A percentile compares a stretch with the other conserved stretches of the same genome.
phyloP scores from a whole-genome alignment of 306 rosid genomes.

The Clitoria ternatea region DNA sequence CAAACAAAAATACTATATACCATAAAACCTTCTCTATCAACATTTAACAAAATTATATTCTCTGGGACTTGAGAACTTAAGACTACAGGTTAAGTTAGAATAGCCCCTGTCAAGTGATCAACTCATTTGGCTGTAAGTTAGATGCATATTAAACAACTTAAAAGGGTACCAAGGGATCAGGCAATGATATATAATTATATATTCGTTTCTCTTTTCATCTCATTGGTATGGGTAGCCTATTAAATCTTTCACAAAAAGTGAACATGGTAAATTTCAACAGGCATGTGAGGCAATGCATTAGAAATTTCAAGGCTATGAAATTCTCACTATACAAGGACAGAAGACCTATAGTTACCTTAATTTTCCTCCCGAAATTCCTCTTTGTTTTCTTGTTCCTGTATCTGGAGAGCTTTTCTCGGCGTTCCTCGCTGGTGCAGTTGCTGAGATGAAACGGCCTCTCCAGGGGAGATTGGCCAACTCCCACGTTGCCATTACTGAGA shows the following conservation, averaged over 20 bases:
- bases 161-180: too few species aligned
- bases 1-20: too few species aligned
- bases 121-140: too few species aligned
- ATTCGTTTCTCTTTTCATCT: not conserved
- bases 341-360: constrained; percentile 55
- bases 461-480: constrained; percentile 43
- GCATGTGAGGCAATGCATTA: not conserved
- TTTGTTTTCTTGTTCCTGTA: constrained; percentile 83
- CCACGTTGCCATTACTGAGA: constrained; percentile 52
- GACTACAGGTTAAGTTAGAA: too few species aligned
- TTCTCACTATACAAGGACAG: not conserved
- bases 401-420: constrained; percentile 83
- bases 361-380: constrained; percentile 94
- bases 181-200: too few species aligned
- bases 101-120: too few species aligned
- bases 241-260: not conserved
- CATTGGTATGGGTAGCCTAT: not conserved
- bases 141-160: too few species aligned
- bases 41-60: too few species aligned
- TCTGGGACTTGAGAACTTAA: too few species aligned
- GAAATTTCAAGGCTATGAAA: not conserved
- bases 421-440: constrained; percentile 80
- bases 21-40: too few species aligned
- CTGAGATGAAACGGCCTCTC: constrained; percentile 53
- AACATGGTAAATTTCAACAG: not conserved